Conservation (phyloP, 768 basidiomycete species). For the Suillus americanus region DNA sequence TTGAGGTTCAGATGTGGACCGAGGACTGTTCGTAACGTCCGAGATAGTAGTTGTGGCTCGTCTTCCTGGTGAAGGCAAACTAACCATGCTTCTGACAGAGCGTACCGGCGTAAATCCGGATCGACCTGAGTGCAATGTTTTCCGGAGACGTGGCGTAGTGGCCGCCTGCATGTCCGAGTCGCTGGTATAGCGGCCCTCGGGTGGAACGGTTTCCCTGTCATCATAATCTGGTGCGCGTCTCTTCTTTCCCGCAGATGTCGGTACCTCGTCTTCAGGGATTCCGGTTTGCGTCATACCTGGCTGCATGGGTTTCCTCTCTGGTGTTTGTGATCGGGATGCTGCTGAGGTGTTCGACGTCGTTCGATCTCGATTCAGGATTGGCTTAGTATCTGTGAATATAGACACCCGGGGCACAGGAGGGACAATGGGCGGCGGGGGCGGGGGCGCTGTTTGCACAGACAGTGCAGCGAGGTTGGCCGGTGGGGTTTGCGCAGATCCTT, state of each 20-base stretch:
- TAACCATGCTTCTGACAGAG: constrained; percentile 31
- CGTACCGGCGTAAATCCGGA: constrained; percentile 76
- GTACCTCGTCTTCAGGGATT: constrained; percentile 45
- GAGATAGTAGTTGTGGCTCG: constrained; percentile 40
- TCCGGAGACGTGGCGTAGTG: constrained; percentile 62
- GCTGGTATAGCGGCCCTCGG: constrained; percentile 58
- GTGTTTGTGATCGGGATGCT: constrained; percentile 50
- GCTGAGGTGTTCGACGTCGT: constrained; percentile 46
- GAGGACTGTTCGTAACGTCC: constrained; percentile 72
- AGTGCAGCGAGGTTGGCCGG: constrained; percentile 15
- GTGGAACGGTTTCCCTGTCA: constrained; percentile 58
- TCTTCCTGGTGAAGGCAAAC: constrained; percentile 50
- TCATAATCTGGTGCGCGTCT: constrained; percentile 78
- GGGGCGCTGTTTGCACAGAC: not conserved
- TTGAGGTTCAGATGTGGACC: constrained; percentile 26
- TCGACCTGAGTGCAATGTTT: constrained; percentile 54
- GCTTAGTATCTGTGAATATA: constrained; percentile 10
- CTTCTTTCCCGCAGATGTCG: constrained; percentile 60
- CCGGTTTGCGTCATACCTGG: constrained; percentile 35
- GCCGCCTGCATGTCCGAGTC: constrained; percentile 37
- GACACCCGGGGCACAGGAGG: constrained; percentile 21
- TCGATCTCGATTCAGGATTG: constrained; percentile 12
- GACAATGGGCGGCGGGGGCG: constrained; percentile 17
- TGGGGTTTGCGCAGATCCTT: constrained; percentile 32
- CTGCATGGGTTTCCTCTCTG: constrained; percentile 36